A percentile compares a stretch with the other conserved stretches of the same genome.
These are phyloP conservation scores for cucumber (Cucumis sativus) DNA, from an alignment of 306 rosid species.

Conservation along the genomic window Cucumber_9930_V3 NC_026660.2:13300501-13301000, in stretches of 20 bases:
- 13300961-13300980: constrained; percentile 19
- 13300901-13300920: background rate
- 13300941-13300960: background rate
- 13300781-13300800: constrained; percentile 19
- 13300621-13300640: constrained; percentile 29
- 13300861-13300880: background rate
- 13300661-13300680: constrained; percentile 34
- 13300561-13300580: constrained; percentile 50
- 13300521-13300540: constrained; percentile 54
- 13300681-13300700: constrained; percentile 23
- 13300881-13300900: background rate
- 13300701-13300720: constrained; percentile 8
- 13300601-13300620: constrained; percentile 49
- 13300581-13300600: constrained; percentile 56
- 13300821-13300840: background rate
- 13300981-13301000: constrained; percentile 45
- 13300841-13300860: constrained; percentile 8
- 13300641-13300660: constrained; percentile 14
- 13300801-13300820: constrained; percentile 25
- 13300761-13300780: constrained; percentile 19
- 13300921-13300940: background rate
- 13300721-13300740: constrained; percentile 19
- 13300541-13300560: constrained; percentile 65
- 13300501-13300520: constrained; percentile 21
- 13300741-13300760: constrained; percentile 32